phyloP scores from a whole-genome alignment of 2,329 filamentous ascomycete genomes.

The Westerdykella sp. region DNA sequence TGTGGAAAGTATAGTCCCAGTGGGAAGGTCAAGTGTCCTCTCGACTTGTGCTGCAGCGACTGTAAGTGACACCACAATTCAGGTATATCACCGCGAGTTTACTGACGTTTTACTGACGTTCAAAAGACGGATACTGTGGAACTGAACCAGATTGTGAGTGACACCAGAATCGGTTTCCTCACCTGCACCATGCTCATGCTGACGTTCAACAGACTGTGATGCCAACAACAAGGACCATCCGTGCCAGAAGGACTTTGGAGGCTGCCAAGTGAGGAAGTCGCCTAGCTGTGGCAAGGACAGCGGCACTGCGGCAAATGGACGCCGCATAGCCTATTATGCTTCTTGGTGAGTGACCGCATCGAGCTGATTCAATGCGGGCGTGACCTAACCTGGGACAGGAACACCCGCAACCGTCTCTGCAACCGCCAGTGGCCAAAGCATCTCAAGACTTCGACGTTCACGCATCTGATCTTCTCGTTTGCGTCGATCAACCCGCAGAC shows the following conservation, averaged over 20 bases:
- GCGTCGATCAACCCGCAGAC: constrained; percentile 37
- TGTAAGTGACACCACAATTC: background rate
- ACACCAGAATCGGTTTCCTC: too few relatives aligned
- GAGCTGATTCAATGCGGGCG: background rate
- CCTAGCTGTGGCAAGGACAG: constrained; percentile 12
- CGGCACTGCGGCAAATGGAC: constrained; percentile 7
- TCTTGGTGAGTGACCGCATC: constrained; percentile 9
- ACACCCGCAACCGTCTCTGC: constrained; percentile 21
- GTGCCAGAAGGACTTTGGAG: constrained; percentile 35
- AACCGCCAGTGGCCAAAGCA: constrained; percentile 26
- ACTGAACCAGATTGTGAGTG: constrained; percentile 8
- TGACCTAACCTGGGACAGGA: constrained; percentile 7
- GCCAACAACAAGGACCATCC: constrained; percentile 9
- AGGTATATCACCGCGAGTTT: background rate
- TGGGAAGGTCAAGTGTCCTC: constrained; percentile 3
- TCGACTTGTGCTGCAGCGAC: constrained; percentile 13
- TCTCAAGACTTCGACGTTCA: constrained; percentile 28
- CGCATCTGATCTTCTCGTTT: constrained; percentile 29
- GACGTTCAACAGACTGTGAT: constrained; percentile 7
- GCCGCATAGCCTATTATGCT: constrained; percentile 17
- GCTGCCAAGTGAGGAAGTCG: constrained; percentile 15
- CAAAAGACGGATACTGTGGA: constrained; percentile 12
- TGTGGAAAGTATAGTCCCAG: constrained; percentile 25
- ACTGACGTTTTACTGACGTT: background rate
- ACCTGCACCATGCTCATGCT: too few relatives aligned